Evolutionary conservation across 2,329 filamentous ascomycete genomes (phyloP).

Genomic region (Stachybotrys chartarum): DNA sequence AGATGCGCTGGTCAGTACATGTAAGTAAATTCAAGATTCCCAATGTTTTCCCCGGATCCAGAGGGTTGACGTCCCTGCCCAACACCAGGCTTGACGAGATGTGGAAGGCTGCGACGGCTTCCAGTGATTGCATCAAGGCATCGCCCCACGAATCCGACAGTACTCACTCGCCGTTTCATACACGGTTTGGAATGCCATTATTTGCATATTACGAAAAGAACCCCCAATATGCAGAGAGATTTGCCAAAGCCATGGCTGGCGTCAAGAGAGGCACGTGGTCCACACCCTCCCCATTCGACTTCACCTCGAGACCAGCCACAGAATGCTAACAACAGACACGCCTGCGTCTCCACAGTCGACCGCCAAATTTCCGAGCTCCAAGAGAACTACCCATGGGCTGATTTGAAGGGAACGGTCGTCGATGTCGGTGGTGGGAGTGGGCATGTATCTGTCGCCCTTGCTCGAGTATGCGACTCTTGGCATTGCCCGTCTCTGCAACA

Average conservation of each 20-base stretch:
- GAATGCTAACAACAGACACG: no score
- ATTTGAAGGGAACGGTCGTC: constrained; percentile 11
- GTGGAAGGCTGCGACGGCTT: constrained; percentile 14
- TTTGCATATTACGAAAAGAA: constrained; percentile 10
- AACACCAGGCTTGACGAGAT: constrained; percentile 16
- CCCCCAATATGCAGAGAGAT: constrained; percentile 4
- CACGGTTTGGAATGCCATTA: constrained; percentile 5
- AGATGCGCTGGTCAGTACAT: background rate
- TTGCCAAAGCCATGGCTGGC: constrained; percentile 10
- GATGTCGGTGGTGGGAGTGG: constrained; percentile 19
- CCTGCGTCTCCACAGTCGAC: background rate
- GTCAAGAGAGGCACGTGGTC: background rate
- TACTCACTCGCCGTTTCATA: constrained; percentile 11
- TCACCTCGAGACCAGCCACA: no score
- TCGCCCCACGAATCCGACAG: constrained; percentile 10
- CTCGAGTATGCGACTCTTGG: background rate
- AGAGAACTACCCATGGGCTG: constrained; percentile 10
- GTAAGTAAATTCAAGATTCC: background rate
- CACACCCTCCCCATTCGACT: background rate
- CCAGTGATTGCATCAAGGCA: constrained; percentile 7
- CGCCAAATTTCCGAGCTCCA: constrained; percentile 5
- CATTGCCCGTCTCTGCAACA: background rate
- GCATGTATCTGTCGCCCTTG: constrained; percentile 6
- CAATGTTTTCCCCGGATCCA: no score
- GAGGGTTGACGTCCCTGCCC: background rate